These are phyloP conservation scores for Pythium sp. DNA, from an alignment of 352 stramenopile genomes.

Conservation along the genomic window DNA sequence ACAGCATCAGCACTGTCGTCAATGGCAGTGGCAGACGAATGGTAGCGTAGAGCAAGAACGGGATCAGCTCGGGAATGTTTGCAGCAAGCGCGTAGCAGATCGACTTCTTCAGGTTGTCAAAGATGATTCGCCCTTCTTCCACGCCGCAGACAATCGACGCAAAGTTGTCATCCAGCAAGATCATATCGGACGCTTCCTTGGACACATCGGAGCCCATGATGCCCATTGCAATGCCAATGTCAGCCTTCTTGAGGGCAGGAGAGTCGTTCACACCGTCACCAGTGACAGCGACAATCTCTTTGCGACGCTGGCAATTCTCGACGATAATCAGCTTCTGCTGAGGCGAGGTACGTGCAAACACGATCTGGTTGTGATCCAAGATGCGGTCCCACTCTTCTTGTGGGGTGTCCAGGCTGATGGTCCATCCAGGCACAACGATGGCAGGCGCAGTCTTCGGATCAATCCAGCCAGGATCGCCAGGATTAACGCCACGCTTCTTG, in stretches of 20 bases:
- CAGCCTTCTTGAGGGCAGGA: conserved; percentile 94
- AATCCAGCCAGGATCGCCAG: conserved; percentile 71
- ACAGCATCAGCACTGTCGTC: conserved; percentile 89
- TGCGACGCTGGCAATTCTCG: conserved; percentile 79
- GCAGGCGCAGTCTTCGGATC: conserved; percentile 67
- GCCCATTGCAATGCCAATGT: conserved; percentile 98
- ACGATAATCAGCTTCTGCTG: conserved; percentile 97
- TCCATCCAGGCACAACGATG: conserved; percentile 85
- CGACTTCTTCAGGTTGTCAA: conserved; percentile 95
- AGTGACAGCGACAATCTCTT: conserved; percentile 93
- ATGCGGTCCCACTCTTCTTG: conserved; percentile 86
- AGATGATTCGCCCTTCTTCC: conserved; percentile 95
- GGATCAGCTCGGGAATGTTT: conserved; percentile 89
- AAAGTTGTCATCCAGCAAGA: conserved; percentile 98
- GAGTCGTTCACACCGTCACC: conserved; percentile 98
- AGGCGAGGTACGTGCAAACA: conserved; percentile 95
- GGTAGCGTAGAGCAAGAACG: conserved; percentile 85
- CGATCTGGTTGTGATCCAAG: conserved; percentile 84
- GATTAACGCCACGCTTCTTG: conserved; percentile 42
- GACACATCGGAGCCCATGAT: conserved; percentile 96
- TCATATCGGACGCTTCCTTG: conserved; percentile 95
- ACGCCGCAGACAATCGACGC: conserved; percentile 95
- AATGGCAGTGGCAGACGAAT: conserved; percentile 87
- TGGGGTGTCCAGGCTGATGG: conserved; percentile 73
- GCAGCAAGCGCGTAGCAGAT: conserved; percentile 91